These are phyloP conservation scores for Dalbergia oliveri DNA, from an alignment of 306 rosid genomes.

Conservation along the genomic window DNA sequence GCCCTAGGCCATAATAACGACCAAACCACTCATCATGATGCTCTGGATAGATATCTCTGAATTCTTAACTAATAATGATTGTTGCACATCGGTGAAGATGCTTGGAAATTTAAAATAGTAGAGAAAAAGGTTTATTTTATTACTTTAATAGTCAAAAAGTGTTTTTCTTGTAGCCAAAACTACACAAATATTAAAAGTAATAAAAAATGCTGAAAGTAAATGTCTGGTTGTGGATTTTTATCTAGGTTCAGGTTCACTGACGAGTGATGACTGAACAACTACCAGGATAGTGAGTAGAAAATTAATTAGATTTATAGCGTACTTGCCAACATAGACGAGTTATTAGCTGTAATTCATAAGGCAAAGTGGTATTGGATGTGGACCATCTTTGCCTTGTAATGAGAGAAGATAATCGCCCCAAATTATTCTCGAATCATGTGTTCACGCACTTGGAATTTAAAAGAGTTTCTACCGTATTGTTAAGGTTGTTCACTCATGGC, in stretches of 20 bases:
- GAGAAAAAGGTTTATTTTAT: not conserved
- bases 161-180: not conserved
- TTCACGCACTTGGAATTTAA: constrained; percentile 25
- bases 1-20: not conserved
- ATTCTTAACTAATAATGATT: constrained; percentile 17
- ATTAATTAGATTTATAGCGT: not conserved
- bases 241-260: too few relatives aligned
- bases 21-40: constrained; percentile 18
- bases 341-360: not conserved
- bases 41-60: not conserved
- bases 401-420: not conserved
- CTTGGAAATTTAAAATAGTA: not conserved
- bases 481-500: constrained; percentile 54
- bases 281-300: not conserved
- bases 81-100: not conserved
- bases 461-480: constrained; percentile 40
- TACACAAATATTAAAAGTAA: not conserved
- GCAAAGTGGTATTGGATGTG: constrained; percentile 11
- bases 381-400: not conserved
- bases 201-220: not conserved
- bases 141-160: not conserved
- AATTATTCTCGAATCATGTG: constrained; percentile 13
- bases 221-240: constrained; percentile 3
- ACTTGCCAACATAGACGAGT: not conserved
- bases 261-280: not conserved